Evolutionary conservation across 257 asterid genomes (phyloP).

Genomic region (Perilla frutescens): DNA sequence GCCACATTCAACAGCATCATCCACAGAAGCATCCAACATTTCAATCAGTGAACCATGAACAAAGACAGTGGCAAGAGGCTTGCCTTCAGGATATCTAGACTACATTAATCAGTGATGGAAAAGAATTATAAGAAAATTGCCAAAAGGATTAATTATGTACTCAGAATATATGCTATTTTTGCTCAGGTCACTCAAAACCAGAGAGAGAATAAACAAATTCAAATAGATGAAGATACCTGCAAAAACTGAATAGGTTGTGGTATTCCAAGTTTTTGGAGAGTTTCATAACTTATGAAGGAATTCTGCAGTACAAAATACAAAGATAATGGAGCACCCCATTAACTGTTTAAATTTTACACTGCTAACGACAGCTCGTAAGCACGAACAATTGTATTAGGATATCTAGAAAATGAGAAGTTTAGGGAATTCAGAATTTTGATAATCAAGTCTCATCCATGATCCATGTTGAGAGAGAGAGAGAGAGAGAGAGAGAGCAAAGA

Average conservation of each 20-base stretch:
- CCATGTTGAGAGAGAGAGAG: constrained; percentile 4
- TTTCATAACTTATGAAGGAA: constrained; percentile 79
- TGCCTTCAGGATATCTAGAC: constrained; percentile 97
- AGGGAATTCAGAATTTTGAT: neutral
- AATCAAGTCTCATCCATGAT: neutral
- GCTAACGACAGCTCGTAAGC: constrained; percentile 8
- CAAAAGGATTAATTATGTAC: neutral
- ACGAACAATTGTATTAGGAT: constrained; percentile 9
- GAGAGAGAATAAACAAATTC: constrained; percentile 14
- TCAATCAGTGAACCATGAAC: constrained; percentile 81
- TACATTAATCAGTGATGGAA: constrained; percentile 43
- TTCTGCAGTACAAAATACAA: constrained; percentile 58
- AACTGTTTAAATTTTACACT: constrained; percentile 17
- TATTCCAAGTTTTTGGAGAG: constrained; percentile 90
- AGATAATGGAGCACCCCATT: neutral
- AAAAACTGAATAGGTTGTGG: constrained; percentile 83
- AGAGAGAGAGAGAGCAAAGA: neutral
- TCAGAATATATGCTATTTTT: neutral
- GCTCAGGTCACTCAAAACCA: constrained; percentile 22
- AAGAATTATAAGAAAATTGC: constrained; percentile 37
- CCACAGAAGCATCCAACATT: constrained; percentile 89
- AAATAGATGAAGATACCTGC: constrained; percentile 66
- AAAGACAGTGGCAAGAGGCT: constrained; percentile 74
- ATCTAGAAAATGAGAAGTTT: constrained; percentile 5
- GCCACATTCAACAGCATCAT: constrained; percentile 88